A percentile compares a stretch with the other conserved stretches of the same genome.
phyloP scores from a whole-genome alignment of 1,139 yeast genomes.

The Pichia sp. region DNA sequence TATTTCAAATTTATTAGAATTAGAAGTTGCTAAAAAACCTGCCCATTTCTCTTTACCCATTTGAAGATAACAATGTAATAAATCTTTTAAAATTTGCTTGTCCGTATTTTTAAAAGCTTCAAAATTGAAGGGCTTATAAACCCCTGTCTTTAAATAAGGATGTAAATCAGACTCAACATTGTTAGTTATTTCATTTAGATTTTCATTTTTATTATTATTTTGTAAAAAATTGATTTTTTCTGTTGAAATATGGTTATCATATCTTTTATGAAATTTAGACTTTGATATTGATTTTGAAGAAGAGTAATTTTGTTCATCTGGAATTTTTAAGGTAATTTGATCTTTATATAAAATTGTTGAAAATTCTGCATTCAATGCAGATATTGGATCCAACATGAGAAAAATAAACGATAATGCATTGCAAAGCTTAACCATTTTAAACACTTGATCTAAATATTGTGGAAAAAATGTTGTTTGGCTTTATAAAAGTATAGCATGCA shows the following conservation, averaged over 20 bases:
- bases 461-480: no score
- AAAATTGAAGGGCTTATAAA: constrained; percentile 9
- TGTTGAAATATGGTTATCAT: no score
- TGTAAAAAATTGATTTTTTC: no score
- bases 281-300: not conserved
- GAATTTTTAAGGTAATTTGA: constrained; percentile 4
- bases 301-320: no score
- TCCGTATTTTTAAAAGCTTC: constrained; percentile 23
- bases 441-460: no score
- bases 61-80: constrained; percentile 18
- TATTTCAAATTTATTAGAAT: constrained; percentile 21
- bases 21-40: constrained; percentile 24
- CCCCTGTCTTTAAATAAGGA: no score
- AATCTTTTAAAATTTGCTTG: constrained; percentile 19
- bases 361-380: not conserved
- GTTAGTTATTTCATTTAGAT: no score
- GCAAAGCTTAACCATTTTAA: constrained; percentile 14
- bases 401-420: not conserved
- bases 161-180: no score
- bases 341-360: not conserved
- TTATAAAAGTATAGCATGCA: no score
- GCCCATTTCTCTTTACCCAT: constrained; percentile 26
- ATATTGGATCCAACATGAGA: not conserved
- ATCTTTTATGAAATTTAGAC: not conserved
- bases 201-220: no score